These are phyloP conservation scores for Fusarium proliferatum DNA, from an alignment of 2,329 filamentous ascomycete genomes.

Conservation along the genomic window DNA sequence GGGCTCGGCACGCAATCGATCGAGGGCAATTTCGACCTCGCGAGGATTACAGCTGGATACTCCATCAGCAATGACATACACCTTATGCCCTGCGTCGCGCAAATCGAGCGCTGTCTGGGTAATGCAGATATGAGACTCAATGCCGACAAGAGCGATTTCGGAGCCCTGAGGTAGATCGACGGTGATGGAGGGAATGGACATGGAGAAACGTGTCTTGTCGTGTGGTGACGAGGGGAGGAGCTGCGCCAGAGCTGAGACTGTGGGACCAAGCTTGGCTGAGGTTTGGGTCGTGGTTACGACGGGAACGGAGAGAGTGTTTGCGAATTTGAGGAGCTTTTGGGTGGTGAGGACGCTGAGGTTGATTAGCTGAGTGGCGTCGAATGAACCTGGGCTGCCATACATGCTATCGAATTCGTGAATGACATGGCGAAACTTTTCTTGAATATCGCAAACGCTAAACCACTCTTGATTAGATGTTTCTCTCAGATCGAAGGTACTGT, in stretches of 20 bases:
- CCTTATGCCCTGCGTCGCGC: constrained; percentile 77
- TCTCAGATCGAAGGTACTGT: background rate
- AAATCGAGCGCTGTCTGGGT: constrained; percentile 92
- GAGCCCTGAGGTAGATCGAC: constrained; percentile 51
- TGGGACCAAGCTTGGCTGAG: constrained; percentile 79
- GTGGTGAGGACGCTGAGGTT: constrained; percentile 70
- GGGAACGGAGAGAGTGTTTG: constrained; percentile 76
- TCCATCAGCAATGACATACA: constrained; percentile 89
- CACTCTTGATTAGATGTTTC: background rate
- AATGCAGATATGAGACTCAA: constrained; percentile 94
- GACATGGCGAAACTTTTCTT: constrained; percentile 88
- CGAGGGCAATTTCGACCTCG: constrained; percentile 84
- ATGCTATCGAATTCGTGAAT: constrained; percentile 90
- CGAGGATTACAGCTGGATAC: constrained; percentile 88
- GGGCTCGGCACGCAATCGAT: constrained; percentile 74
- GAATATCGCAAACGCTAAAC: constrained; percentile 87
- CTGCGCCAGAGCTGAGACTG: constrained; percentile 75
- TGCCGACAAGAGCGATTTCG: constrained; percentile 84
- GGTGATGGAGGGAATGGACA: constrained; percentile 79
- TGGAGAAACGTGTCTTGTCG: constrained; percentile 93
- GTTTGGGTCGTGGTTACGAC: constrained; percentile 90
- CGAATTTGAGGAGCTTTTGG: constrained; percentile 75
- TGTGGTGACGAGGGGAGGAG: constrained; percentile 66
- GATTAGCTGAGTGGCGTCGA: constrained; percentile 2
- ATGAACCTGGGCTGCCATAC: constrained; percentile 56